A percentile compares a stretch with the other conserved stretches of the same genome.
These are phyloP conservation scores for Paramecium primaurelia DNA, from an alignment of 73 alveolate genomes.

Conservation along the genomic window DNA sequence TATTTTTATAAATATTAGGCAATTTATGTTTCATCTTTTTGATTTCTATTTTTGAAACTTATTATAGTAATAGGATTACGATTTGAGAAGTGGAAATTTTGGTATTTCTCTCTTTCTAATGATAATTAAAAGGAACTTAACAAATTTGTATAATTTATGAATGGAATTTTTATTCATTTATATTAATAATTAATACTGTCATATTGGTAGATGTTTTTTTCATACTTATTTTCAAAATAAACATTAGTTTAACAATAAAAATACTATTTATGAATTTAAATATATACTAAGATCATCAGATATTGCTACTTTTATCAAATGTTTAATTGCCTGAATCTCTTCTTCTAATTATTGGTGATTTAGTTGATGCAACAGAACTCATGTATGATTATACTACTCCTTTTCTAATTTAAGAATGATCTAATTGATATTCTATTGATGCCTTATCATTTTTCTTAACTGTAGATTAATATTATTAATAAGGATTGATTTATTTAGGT, in stretches of 20 bases:
- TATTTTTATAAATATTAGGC: background rate
- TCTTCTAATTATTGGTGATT: conserved; percentile 8
- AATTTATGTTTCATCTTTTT: background rate
- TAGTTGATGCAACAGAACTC: conserved; percentile 30
- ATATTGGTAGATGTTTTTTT: background rate
- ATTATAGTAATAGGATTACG: background rate
- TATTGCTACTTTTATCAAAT: background rate
- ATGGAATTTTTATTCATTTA: background rate
- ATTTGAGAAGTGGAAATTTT: conserved; percentile 4
- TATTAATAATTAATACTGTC: background rate
- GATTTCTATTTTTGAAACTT: background rate
- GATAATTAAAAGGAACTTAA: background rate
- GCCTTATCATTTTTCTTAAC: conserved; percentile 18
- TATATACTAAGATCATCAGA: background rate
- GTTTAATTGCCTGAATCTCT: conserved; percentile 17
- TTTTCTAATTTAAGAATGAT: background rate
- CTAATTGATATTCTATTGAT: conserved; percentile 9
- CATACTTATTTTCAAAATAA: background rate
- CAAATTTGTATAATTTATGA: conserved; percentile 17
- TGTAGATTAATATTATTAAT: background rate
- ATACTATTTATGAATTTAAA: background rate
- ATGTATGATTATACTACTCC: background rate
- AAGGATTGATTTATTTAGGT: conserved; percentile 5
- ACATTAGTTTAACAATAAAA: too few relatives aligned
- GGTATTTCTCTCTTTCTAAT: background rate